Evolutionary conservation across 768 basidiomycete genomes (phyloP), one percentile per base, ranked within the genome.

Genomic region (Tephrocybe sp.): DNA sequence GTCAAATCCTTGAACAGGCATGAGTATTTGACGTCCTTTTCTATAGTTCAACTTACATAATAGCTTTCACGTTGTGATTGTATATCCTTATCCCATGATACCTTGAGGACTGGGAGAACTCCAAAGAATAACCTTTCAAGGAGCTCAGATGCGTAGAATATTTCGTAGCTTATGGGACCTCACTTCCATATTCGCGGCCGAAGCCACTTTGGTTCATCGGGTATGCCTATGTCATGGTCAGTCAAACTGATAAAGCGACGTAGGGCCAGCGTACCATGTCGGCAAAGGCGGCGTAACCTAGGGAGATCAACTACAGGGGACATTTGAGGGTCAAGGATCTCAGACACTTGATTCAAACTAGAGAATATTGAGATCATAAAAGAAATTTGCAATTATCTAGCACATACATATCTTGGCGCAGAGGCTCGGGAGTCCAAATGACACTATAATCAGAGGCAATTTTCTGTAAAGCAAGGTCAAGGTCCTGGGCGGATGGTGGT

Each of bases 161-260:
- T 25, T 12, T 27, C 30, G 31, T 13, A 48, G 35, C 4, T 44
- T 26, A 40, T 22, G 13, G 31, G 6, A 25, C 69, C 83, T 63
- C 53, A 87, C 89, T 80, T 87, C 89, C 89, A 91, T 58, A 87
- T 73, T 35, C 86, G 76, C 24, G 88, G 86, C 34, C 89, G 78
- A 54, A 90, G 71, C 86, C 87, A 90, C 4, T 76, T 68, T 35
- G 89, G 89, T 57, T 86, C 76, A 56, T 87, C 80, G 41, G 88
- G 86, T 38, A 90, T 77, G 50, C 88, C 88, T 90, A 52, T 15
- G 34, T 44, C 32, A 53, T 60, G 24, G 37, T 24, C 24, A 51
- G 43, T 53, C 34, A 21, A 36, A 35, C 18, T 36, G n/a, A 31
- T n/a, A 44, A 41, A 22, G 24, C 26, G 19, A 38, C n/a, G 22